Evolutionary conservation across 345 rosid species (phyloP).

Genomic region (Gossypium herbaceum): DNA sequence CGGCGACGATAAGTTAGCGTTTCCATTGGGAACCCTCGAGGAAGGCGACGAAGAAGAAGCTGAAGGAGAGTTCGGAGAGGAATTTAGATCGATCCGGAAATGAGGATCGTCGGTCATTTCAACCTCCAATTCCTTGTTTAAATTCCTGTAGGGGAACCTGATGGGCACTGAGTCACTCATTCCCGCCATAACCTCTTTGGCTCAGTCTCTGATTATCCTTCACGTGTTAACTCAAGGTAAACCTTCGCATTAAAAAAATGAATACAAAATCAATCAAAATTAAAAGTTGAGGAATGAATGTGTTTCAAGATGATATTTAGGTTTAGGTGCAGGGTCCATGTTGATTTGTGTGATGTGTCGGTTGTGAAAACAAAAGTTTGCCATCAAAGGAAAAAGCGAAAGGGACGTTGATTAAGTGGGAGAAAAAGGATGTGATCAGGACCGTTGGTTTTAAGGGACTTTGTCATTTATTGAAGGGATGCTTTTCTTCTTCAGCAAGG

Average conservation of each 20-base stretch:
- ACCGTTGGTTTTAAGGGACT: background rate
- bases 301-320: background rate
- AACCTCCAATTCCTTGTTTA: constrained; percentile 64
- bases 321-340: background rate
- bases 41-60: constrained; percentile 20
- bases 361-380: background rate
- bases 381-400: background rate
- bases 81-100: constrained; percentile 36
- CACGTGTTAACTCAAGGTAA: background rate
- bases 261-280: background rate
- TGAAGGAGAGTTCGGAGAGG: constrained; percentile 28
- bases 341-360: background rate
- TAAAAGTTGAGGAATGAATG: background rate
- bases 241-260: constrained; percentile 6
- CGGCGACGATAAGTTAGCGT: constrained; percentile 19
- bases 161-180: constrained; percentile 40
- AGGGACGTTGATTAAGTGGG: too few relatives aligned
- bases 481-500: background rate
- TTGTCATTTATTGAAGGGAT: background rate
- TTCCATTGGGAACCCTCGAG: constrained; percentile 20
- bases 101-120: constrained; percentile 56
- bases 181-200: constrained; percentile 38
- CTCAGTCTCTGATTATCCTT: background rate
- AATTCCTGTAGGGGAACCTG: constrained; percentile 65
- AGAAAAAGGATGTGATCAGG: too few relatives aligned